Conservation (phyloP, 192 early-diverging fungal species). For the Obelidium mucronatum region DNA sequence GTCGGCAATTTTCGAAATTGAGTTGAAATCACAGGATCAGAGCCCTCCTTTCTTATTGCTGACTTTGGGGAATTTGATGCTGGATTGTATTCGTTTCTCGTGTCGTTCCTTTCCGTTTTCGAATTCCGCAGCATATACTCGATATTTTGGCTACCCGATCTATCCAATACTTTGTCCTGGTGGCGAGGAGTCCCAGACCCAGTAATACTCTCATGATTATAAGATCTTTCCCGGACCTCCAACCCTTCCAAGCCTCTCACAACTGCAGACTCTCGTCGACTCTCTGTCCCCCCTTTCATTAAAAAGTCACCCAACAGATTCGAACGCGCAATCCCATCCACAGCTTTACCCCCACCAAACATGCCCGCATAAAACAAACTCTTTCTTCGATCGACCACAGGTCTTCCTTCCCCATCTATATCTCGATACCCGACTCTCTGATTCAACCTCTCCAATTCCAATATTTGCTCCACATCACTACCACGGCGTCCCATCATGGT, state of each 20-base stretch:
- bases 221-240: not conserved
- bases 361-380: not conserved
- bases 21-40: no score
- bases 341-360: not conserved
- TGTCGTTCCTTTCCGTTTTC: no score
- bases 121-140: not conserved
- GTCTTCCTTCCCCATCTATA: constrained; percentile 23
- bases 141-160: not conserved
- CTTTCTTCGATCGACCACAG: not conserved
- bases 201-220: not conserved
- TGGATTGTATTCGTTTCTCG: no score
- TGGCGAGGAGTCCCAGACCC: no score
- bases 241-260: not conserved
- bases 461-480: not conserved
- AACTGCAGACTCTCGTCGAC: not conserved
- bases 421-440: not conserved
- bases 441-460: constrained; percentile 14
- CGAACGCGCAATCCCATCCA: not conserved
- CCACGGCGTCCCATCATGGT: not conserved
- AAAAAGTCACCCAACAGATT: not conserved
- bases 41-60: no score
- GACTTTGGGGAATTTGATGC: no score
- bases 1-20: no score
- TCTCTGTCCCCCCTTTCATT: not conserved
- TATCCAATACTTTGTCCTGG: no score